phyloP scores from a whole-genome alignment of 495 filamentous ascomycete genomes.

The Xylaria intraflava region DNA sequence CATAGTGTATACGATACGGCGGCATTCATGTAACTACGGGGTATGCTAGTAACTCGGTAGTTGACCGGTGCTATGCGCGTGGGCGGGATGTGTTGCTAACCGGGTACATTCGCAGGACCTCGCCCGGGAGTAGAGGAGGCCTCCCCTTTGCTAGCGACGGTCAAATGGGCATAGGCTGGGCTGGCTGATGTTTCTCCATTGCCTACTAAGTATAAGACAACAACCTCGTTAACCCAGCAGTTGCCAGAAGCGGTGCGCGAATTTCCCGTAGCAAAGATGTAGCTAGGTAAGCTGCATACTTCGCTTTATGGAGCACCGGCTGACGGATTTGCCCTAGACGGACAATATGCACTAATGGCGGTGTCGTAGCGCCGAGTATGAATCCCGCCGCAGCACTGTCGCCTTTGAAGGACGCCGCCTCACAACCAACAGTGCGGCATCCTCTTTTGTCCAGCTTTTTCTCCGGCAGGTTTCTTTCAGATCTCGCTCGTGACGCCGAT shows the following conservation, averaged over 20 bases:
- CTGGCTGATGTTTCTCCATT: no score
- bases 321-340: neutral
- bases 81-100: no score
- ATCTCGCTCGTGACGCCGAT: neutral
- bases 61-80: no score
- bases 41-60: no score
- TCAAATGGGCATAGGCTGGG: no score
- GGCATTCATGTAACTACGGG: no score
- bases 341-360: constrained; percentile 14
- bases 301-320: constrained; percentile 8
- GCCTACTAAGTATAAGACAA: no score
- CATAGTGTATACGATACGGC: no score
- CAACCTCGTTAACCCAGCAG: neutral
- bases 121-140: no score
- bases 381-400: constrained; percentile 16
- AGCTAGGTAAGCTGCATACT: neutral
- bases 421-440: constrained; percentile 20
- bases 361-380: constrained; percentile 12
- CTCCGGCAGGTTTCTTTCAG: neutral
- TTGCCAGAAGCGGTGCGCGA: constrained; percentile 27
- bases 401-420: neutral
- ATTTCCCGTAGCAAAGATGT: constrained; percentile 12
- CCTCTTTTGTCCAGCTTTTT: constrained; percentile 11
- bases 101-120: no score
- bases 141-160: no score